Percentiles rank a stretch among this genome's conserved stretches.
Conservation (phyloP, 148 eudicot genomes). For the Beta vulgaris region DNA sequence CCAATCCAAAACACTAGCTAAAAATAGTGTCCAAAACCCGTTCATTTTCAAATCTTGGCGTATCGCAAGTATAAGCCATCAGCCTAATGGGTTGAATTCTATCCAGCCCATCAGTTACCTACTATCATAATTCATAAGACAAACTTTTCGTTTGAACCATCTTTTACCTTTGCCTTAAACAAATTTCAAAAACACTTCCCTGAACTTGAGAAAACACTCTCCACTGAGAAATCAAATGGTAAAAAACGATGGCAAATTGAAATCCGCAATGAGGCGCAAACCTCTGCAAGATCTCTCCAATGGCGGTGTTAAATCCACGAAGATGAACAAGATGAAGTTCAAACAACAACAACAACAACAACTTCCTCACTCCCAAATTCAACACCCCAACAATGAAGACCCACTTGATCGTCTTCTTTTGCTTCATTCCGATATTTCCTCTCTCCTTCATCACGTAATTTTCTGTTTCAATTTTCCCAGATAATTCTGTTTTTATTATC, state of each 20-base stretch:
- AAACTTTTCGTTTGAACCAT: no score
- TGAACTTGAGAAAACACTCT: no score
- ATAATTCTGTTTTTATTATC: neutral
- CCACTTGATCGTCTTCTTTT: constrained; percentile 65
- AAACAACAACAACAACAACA: neutral
- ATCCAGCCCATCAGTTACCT: no score
- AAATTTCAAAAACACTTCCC: no score
- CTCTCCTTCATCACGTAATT: constrained; percentile 53
- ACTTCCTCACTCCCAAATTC: neutral
- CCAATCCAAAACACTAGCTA: no score
- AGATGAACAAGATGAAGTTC: neutral
- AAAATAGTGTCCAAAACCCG: no score
- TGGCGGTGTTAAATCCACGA: neutral
- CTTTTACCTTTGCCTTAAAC: no score
- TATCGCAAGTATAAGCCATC: no score
- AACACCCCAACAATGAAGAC: constrained; percentile 14
- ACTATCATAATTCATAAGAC: no score
- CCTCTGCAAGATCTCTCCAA: neutral
- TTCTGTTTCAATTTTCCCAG: neutral
- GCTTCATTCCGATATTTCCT: constrained; percentile 57
- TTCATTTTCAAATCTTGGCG: no score
- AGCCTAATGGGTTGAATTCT: no score
- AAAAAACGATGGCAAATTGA: neutral
- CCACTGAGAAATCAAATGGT: no score
- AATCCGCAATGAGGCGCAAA: neutral